These are phyloP conservation scores for Claviceps sp. DNA, from an alignment of 2,329 filamentous ascomycete genomes.

Conservation along the genomic window DNA sequence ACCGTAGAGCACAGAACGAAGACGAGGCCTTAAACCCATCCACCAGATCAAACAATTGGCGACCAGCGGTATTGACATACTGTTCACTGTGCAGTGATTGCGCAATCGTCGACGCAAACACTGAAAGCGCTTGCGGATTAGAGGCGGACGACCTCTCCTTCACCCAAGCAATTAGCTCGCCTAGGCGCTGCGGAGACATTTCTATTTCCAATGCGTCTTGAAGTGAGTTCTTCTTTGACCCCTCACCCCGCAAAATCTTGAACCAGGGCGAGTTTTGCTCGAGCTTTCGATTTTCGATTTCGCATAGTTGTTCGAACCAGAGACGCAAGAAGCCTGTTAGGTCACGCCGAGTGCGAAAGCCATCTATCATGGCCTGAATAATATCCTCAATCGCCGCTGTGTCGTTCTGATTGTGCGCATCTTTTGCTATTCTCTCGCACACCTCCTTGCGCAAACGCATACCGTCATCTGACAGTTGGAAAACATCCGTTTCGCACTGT, in stretches of 20 bases:
- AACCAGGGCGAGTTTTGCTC: slow-evolving; percentile 21
- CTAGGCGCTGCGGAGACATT: slow-evolving; percentile 30
- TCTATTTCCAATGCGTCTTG: slow-evolving; percentile 26
- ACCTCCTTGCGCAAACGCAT: slow-evolving; percentile 25
- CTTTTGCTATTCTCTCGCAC: slow-evolving; percentile 20
- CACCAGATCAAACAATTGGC: slow-evolving; percentile 23
- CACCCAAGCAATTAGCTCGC: slow-evolving; percentile 30
- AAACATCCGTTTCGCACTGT: slow-evolving; percentile 33
- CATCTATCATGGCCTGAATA: slow-evolving; percentile 28
- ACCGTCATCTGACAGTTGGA: slow-evolving; percentile 27
- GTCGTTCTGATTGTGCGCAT: slow-evolving; percentile 10
- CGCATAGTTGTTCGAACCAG: slow-evolving; percentile 31
- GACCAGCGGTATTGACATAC: slow-evolving; percentile 27
- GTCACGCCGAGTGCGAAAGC: slow-evolving; percentile 30
- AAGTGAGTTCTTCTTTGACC: slow-evolving; percentile 8
- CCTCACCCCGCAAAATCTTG: slow-evolving; percentile 10
- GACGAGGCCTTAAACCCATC: slow-evolving; percentile 17
- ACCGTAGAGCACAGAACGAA: slow-evolving; percentile 23
- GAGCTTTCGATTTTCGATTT: slow-evolving; percentile 18
- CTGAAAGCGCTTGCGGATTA: slow-evolving; percentile 20
- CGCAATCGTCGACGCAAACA: slow-evolving; percentile 30
- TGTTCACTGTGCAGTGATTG: slow-evolving; percentile 28
- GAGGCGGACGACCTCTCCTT: slow-evolving; percentile 19
- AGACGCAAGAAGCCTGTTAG: slow-evolving; percentile 31
- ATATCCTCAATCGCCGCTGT: slow-evolving; percentile 19